Base-by-base conservation (phyloP, 2,329 filamentous ascomycete species). In the Coniella vitis region DNA sequence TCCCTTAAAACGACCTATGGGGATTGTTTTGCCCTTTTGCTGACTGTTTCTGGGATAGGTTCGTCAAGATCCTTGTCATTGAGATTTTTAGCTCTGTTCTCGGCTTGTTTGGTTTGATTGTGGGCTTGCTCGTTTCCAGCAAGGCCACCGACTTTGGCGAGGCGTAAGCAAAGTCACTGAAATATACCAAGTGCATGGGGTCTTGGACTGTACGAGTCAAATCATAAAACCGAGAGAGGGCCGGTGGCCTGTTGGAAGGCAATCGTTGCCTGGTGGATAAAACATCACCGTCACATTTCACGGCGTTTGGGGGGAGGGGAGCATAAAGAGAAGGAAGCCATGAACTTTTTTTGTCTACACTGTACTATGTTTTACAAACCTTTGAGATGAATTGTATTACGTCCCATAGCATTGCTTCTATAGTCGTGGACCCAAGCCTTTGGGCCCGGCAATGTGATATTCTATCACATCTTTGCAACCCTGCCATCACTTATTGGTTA, bases 51-150 rank as follows among this genome's bases (percentile, higher is more conserved):
- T 8, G 4, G 7, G 4, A 12, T 49, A 95, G 90, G 47, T 98
- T 98, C 69, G 91, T 98, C 70, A 96, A 95, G 74, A 95, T 98
- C 58, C 83, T 98, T 45, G 91, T 98, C 58, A 94, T 98, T 62
- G 94, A 98, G 70, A 98, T 98, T 66, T 98, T 98, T 76, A 96
- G 90, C 66, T 97, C 91, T 36, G 91, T 98, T 42, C 78, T 98
- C 10, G 93, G 94, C 55, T 81, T 98, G 3, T 98, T 98, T 63
- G 94, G 93, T 51, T 78, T 98, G 55, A 98, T 98, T 63, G 84
- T 98, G 58, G 93, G 94, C 39, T 78, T 98, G 48, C 76, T 98
- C 57, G 79, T 97, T 45, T 87, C 88, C 51, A 79, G 84, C 65
- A 95, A 93, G 69, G 90, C 93, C 21, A 65, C 73, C 20, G 87